Conservation (phyloP, 1,139 yeast species). For the Diutina siamensis region DNA sequence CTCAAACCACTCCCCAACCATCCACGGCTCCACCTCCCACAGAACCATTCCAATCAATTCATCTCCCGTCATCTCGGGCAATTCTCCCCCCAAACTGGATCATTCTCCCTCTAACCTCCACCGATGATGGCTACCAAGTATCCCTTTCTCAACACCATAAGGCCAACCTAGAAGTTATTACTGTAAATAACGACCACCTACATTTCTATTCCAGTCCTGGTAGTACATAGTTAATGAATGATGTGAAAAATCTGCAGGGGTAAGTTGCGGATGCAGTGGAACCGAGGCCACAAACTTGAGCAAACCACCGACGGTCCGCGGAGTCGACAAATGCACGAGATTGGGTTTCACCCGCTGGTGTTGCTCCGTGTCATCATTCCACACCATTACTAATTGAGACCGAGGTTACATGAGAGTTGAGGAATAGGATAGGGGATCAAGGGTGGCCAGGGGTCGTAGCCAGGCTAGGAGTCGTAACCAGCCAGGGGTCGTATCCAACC, state of each 20-base stretch:
- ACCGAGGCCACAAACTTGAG: neutral
- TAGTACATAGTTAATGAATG: neutral
- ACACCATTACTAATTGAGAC: no score
- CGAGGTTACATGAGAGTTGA: no score
- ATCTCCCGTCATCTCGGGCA: constrained; percentile 16
- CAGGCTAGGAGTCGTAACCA: no score
- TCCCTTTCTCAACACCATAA: constrained; percentile 11
- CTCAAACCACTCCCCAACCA: no score
- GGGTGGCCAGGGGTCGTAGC: no score
- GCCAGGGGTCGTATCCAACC: no score
- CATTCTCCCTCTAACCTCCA: constrained; percentile 16
- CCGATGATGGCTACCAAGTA: constrained; percentile 13
- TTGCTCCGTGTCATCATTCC: no score
- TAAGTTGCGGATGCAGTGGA: neutral
- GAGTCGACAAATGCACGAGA: no score
- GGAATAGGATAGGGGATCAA: no score
- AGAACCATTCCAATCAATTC: constrained; percentile 16
- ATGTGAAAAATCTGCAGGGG: neutral
- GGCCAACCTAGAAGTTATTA: neutral
- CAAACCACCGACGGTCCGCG: no score
- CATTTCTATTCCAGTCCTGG: neutral
- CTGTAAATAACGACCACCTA: neutral
- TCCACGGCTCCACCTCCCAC: neutral
- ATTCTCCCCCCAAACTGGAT: constrained; percentile 27
- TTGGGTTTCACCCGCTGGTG: no score